Conservation (phyloP, 345 rosid genomes). For the Bruguiera sexangula region DNA sequence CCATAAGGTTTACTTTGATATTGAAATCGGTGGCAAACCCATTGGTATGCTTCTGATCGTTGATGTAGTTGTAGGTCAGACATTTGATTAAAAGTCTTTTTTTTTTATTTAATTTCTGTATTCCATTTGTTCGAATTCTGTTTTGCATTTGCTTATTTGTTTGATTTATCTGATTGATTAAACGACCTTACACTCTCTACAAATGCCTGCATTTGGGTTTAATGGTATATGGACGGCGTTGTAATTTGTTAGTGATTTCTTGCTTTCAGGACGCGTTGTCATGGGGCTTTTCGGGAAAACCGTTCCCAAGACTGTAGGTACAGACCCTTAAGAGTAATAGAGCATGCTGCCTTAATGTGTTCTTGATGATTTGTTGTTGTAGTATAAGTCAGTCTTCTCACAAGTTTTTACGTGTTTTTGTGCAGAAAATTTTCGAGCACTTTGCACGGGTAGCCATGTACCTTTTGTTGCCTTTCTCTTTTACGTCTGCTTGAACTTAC, state of each 20-base stretch:
- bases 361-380: background rate
- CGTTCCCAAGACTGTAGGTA: slow-evolving; percentile 45
- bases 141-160: too few species aligned
- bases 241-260: background rate
- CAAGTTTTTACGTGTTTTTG: background rate
- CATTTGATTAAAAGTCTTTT: too few species aligned
- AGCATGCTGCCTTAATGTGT: background rate
- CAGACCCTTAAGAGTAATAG: background rate
- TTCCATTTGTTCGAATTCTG: too few species aligned
- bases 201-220: background rate
- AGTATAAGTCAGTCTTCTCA: background rate
- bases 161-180: background rate
- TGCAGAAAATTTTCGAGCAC: slow-evolving; percentile 95
- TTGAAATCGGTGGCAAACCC: slow-evolving; percentile 23
- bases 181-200: background rate
- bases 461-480: slow-evolving; percentile 8
- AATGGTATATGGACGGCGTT: background rate
- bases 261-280: slow-evolving; percentile 37
- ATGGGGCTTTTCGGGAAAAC: slow-evolving; percentile 38
- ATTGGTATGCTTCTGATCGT: slow-evolving; percentile 11
- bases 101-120: too few species aligned
- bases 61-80: background rate
- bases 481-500: background rate
- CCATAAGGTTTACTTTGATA: slow-evolving; percentile 27
- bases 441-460: slow-evolving; percentile 75